phyloP scores from a whole-genome alignment of 768 basidiomycete genomes.

The Serendipita sp. region DNA sequence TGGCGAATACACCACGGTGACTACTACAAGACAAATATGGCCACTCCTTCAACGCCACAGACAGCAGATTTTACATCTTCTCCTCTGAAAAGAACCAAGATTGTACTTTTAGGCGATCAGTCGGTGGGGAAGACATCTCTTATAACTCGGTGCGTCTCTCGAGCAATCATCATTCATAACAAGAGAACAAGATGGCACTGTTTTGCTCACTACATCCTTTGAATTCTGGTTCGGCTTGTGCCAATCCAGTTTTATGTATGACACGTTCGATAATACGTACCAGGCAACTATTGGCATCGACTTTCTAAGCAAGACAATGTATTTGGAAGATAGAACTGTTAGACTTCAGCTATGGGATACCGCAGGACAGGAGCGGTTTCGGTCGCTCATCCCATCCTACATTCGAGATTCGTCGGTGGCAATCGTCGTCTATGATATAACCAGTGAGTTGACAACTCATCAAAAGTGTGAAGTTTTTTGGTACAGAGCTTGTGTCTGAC shows the following conservation, averaged over 20 bases:
- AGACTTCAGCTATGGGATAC: slow-evolving; percentile 98
- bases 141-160: slow-evolving; percentile 64
- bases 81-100: slow-evolving; percentile 89
- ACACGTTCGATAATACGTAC: slow-evolving; percentile 99
- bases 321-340: slow-evolving; percentile 95
- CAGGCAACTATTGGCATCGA: slow-evolving; percentile 97
- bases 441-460: slow-evolving; percentile 45
- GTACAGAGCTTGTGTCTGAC: background rate
- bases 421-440: slow-evolving; percentile 98
- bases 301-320: slow-evolving; percentile 99
- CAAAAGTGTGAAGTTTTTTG: background rate
- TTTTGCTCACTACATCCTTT: background rate
- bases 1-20: background rate
- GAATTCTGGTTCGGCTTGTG: background rate
- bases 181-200: background rate
- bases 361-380: slow-evolving; percentile 93
- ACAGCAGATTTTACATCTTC: slow-evolving; percentile 76
- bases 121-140: slow-evolving; percentile 97
- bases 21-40: slow-evolving; percentile 8
- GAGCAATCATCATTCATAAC: background rate
- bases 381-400: slow-evolving; percentile 94
- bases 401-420: slow-evolving; percentile 98
- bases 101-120: slow-evolving; percentile 91
- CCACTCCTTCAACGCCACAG: slow-evolving; percentile 34
- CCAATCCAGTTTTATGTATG: slow-evolving; percentile 78